Base-by-base conservation (phyloP, 768 basidiomycete genomes). In the Suillus brevipes region DNA sequence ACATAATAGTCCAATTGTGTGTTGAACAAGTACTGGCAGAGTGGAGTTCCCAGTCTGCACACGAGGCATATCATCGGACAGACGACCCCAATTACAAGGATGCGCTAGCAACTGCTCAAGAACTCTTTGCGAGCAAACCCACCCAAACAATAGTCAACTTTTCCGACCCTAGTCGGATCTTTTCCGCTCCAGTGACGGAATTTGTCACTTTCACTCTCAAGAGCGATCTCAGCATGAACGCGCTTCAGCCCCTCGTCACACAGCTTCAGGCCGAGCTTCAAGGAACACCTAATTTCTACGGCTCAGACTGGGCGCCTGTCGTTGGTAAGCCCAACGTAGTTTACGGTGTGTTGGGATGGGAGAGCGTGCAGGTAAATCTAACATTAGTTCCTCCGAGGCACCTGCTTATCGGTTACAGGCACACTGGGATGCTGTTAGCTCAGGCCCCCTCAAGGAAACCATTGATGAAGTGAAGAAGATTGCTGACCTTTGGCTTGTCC, bases 301-400 rank as follows among this genome's bases (percentile, higher is more conserved):
- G 77, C 3, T 72, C 72, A n/a, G 74, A 73, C 60, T 77, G 75
- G 77, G 74, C 66, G 1, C 60, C 23, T 31, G 34, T 77, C 61
- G 60, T 67, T n/a, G 69, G 61, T 47, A 66, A 69, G 49, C 23
- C 69, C 23, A 61, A 64, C 13, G 64, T 68, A 2, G 72, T 73
- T 50, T 28, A 75, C 56, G 77, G 77, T n/a, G 69, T 79, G 31
- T 66, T 80, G 38, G 79, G 80, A 16, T 80, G 79, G 79, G 73
- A 77, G 59, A 79, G 65, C n/a, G 75, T 78, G 13, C 42, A 77
- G 60, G 80, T 76, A 34, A 59, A 73, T 67, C 12, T 28, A 14
- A 16, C 25, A 14, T 43, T n/a, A 8, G 5, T 13, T 25, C n/a
- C 9, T 13, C n/a, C 7, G 25, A 62, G 43, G 55, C 42, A 45